Percentiles rank a stretch among this genome's conserved stretches.
Conservation (phyloP, 2,329 filamentous ascomycete genomes). For the Epichloe sylvatica region DNA sequence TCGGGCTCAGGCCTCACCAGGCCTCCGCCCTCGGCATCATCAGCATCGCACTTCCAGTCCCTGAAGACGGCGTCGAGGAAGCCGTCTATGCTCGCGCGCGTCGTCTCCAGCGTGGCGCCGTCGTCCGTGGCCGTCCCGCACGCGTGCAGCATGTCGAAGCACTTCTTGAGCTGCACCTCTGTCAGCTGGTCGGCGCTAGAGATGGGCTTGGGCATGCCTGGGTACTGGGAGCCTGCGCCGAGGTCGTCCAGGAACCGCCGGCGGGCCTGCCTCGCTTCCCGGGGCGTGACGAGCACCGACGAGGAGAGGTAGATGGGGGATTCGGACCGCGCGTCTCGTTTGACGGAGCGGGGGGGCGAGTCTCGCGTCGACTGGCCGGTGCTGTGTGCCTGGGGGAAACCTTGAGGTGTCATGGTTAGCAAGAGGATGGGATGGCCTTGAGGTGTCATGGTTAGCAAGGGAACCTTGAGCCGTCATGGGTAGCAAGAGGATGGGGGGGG, state of each 20-base stretch:
- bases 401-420: neutral
- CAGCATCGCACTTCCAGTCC: slow-evolving; percentile 11
- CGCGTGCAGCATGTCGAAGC: slow-evolving; percentile 20
- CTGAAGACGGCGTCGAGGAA: slow-evolving; percentile 20
- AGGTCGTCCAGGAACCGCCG: slow-evolving; percentile 14
- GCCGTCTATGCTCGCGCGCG: slow-evolving; percentile 18
- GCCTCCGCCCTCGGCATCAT: neutral
- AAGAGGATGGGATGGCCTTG: too few species aligned
- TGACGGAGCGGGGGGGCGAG: neutral
- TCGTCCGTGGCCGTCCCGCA: slow-evolving; percentile 16
- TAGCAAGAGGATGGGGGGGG: too few species aligned
- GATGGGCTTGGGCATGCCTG: slow-evolving; percentile 11
- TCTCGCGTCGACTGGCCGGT: neutral
- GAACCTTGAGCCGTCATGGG: too few species aligned
- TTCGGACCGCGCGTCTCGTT: slow-evolving; percentile 2
- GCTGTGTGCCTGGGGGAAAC: neutral
- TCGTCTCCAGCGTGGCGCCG: slow-evolving; percentile 11
- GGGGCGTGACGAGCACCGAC: neutral
- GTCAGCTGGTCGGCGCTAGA: slow-evolving; percentile 14
- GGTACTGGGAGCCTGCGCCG: slow-evolving; percentile 9
- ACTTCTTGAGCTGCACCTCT: slow-evolving; percentile 15
- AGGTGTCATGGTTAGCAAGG: too few species aligned
- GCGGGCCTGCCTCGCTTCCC: slow-evolving; percentile 2
- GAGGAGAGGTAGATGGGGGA: slow-evolving; percentile 10
- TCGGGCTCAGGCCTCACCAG: slow-evolving; percentile 15